Evolutionary conservation across 2,329 filamentous ascomycete species (phyloP), one percentile per base, ranked within the genome.

Genomic region (Fusarium secorum): DNA sequence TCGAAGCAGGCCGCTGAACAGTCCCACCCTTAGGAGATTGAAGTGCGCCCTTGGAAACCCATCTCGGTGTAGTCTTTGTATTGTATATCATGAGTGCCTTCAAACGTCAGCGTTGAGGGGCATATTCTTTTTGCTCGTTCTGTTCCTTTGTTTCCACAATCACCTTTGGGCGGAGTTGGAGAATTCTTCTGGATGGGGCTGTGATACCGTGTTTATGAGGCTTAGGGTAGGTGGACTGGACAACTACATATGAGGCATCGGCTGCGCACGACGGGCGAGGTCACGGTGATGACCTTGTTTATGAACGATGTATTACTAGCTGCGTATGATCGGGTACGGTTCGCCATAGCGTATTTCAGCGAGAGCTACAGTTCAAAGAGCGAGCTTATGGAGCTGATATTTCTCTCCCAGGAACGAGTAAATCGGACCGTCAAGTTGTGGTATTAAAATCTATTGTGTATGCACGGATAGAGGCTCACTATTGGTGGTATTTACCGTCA

Each of bases 1-100:
- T 75, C 77, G 44, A 82, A 80, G 75, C 79, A 80, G 69, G 66
- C 66, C 46, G 66, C 75, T 30, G 80, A 82, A 45, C 79, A 80
- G 33, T 60, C 66, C 52, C 53, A 73, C 49, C 67, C 63, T 49
- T 69, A 70, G 60, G 32, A 36, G 26, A 42, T 49, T 36, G 30
- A 35, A 30, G 39, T 36, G 32, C 41, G 17, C 33, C 33, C 42
- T 32, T 36, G 45, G 33, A 58, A 51, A 33, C 62, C 48, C 28
- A 48, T 26, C 56, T 54, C 28, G 58, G 22, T 39, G 39, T 61
- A 46, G 62, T 38, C 66, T 66, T 56, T 72, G 66, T 73, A 72
- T 68, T 76, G 66, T 76, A 75, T 75, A 73, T 62, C 68, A 55
- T 49, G 35, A 67, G 51, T 49, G 65, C 57, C 65, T 61, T 52